Base-by-base conservation (phyloP, 805 yeast species). In the Sugiyamaella smithiae region DNA sequence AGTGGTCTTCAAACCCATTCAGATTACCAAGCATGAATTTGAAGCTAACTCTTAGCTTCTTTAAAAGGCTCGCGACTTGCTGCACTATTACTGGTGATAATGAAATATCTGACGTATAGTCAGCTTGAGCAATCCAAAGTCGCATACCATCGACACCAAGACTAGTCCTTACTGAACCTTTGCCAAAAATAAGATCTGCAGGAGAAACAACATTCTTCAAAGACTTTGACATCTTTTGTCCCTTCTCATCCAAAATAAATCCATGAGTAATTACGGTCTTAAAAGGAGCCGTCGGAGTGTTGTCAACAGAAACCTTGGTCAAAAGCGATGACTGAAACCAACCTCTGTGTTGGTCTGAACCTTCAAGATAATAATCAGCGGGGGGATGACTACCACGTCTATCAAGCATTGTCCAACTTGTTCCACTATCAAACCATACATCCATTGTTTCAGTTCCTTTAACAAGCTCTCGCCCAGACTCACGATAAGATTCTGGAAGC, bases 341-440 rank as follows among this genome's bases (percentile, higher is more conserved):
- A 1, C 99, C 99, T 52, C 99, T 78, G 63, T 93, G 99, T 66
- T 93, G 99, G 63, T 93, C 99, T n/a, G 90, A 80, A 1, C 99
- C 99, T 71, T 93, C 99, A 11, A 91, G 66, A 62, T 88, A 91
- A n/a, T 88, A 76, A 66, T 90, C 95, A 0, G 95, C 84, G 3
- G 81, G 70, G 25, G 81, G 70, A n/a, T n/a, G 5, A 5, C 20
- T 20, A 16, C n/a, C 6, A 2, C 22, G 7, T 9, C 74, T 56
- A 1, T 66, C 62, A 17, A 85, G 69, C 40, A 78, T 74, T 8
- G 80, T 76, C 98, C 99, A 93, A 28, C 93, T 83, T 0, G 95
- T 80, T 0, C 99, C 99, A 33, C 96, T 85, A 66, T 93, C 99
- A 69, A 93, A 91, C 99, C 99, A 93, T 16, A 93, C 99, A 67